A percentile compares a stretch with the other conserved stretches of the same genome.
Evolutionary conservation across 768 basidiomycete genomes (phyloP).

Genomic region (Cantharellus anzutake): DNA sequence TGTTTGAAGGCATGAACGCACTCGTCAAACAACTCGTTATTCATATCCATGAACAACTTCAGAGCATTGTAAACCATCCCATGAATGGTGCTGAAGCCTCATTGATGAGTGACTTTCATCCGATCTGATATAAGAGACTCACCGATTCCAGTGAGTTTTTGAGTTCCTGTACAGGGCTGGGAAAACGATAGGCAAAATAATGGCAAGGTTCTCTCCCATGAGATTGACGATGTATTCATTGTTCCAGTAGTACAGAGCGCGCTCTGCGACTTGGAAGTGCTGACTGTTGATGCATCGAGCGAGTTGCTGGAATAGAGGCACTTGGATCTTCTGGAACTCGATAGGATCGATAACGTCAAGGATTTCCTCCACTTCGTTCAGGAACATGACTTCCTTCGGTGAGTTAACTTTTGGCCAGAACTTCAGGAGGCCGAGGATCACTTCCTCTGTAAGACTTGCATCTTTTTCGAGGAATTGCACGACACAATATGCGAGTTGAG

Average conservation of each 20-base stretch:
- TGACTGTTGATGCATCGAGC: slow-evolving; percentile 96
- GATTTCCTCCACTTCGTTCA: slow-evolving; percentile 98
- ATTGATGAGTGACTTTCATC: neutral
- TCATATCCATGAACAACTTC: slow-evolving; percentile 98
- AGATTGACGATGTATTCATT: slow-evolving; percentile 99
- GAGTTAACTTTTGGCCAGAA: slow-evolving; percentile 99
- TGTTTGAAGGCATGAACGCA: slow-evolving; percentile 87
- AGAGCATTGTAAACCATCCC: slow-evolving; percentile 98
- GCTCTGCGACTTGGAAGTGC: slow-evolving; percentile 98
- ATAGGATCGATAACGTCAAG: slow-evolving; percentile 92
- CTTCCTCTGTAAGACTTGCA: slow-evolving; percentile 76
- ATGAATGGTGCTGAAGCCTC: slow-evolving; percentile 69
- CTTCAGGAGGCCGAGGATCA: slow-evolving; percentile 86
- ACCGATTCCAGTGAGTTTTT: slow-evolving; percentile 98
- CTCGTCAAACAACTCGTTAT: slow-evolving; percentile 88
- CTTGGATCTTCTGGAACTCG: slow-evolving; percentile 92
- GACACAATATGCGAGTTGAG: slow-evolving; percentile 97
- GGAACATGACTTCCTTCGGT: slow-evolving; percentile 98
- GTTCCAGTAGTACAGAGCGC: slow-evolving; percentile 96
- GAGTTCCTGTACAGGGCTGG: slow-evolving; percentile 91
- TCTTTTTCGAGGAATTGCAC: slow-evolving; percentile 99
- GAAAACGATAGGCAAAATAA: slow-evolving; percentile 90
- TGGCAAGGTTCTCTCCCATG: slow-evolving; percentile 86
- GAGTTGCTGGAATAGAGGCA: slow-evolving; percentile 82
- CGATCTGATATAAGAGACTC: slow-evolving; percentile 16